These are phyloP conservation scores for Pleurotus tuber-regium DNA, from an alignment of 768 basidiomycete species.

Conservation along the genomic window DNA sequence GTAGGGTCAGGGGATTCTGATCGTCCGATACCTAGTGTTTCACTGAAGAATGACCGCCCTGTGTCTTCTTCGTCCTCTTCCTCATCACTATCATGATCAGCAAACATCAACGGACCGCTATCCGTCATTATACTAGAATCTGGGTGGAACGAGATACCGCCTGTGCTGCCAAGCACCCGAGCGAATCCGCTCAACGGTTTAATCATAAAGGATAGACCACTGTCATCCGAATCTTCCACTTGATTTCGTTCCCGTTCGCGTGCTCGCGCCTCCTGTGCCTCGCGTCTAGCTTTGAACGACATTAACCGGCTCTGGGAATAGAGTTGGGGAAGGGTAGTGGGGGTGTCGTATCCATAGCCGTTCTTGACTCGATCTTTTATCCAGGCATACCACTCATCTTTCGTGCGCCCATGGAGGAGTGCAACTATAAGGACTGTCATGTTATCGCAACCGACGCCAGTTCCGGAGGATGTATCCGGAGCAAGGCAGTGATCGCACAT, in stretches of 20 bases:
- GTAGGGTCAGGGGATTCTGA: constrained; percentile 50
- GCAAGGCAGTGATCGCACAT: constrained; percentile 94
- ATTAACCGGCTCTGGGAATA: constrained; percentile 64
- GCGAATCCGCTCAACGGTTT: constrained; percentile 44
- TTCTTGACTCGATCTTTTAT: constrained; percentile 77
- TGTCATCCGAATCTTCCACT: constrained; percentile 26
- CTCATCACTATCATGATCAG: constrained; percentile 60
- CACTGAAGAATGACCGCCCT: constrained; percentile 46
- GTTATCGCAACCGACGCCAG: constrained; percentile 97
- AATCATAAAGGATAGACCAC: constrained; percentile 28
- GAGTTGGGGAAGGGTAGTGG: constrained; percentile 70
- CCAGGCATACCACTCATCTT: constrained; percentile 93
- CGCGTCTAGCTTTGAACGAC: constrained; percentile 60
- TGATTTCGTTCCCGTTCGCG: constrained; percentile 24
- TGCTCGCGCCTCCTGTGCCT: constrained; percentile 52
- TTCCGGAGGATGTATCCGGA: constrained; percentile 86
- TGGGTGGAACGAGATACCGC: constrained; percentile 67
- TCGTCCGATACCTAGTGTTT: constrained; percentile 42
- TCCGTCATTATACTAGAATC: constrained; percentile 50
- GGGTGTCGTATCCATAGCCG: constrained; percentile 76
- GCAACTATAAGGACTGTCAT: constrained; percentile 96
- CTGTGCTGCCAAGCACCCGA: constrained; percentile 51
- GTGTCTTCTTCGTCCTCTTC: constrained; percentile 58
- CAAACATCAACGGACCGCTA: constrained; percentile 58
- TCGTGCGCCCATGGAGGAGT: constrained; percentile 80